Conservation (phyloP, 306 rosid genomes). For the Casuarina equisetifolia region DNA sequence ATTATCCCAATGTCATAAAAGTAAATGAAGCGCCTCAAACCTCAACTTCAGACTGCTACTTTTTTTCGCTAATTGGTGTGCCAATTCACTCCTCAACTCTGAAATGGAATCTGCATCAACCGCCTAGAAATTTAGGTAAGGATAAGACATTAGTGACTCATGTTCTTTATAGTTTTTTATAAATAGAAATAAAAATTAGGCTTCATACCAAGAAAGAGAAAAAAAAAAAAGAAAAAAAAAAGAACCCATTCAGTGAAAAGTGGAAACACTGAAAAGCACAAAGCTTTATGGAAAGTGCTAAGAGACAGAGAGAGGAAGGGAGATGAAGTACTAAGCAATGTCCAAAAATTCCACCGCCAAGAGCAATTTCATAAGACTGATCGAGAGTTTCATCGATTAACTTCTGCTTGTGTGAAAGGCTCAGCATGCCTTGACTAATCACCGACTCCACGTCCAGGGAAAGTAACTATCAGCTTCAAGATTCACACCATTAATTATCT, state of each 20-base stretch:
- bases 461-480: constrained; percentile 57
- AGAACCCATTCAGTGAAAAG: neutral
- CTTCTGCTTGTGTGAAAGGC: constrained; percentile 63
- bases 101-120: constrained; percentile 67
- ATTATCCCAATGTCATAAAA: neutral
- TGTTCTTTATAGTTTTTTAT: neutral
- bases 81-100: constrained; percentile 78
- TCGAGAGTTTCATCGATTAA: constrained; percentile 57
- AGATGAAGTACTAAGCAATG: constrained; percentile 60
- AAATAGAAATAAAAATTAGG: neutral
- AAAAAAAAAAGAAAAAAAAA: neutral
- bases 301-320: neutral
- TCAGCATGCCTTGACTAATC: constrained; percentile 57
- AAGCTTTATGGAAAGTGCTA: neutral
- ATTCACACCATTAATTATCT: constrained; percentile 3
- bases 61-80: constrained; percentile 76
- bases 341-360: constrained; percentile 69
- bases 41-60: constrained; percentile 67
- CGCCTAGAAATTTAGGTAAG: constrained; percentile 48
- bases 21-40: constrained; percentile 37
- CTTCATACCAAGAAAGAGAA: neutral
- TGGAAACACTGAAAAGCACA: neutral
- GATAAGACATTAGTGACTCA: constrained; percentile 11
- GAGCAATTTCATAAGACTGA: constrained; percentile 60
- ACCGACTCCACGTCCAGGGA: constrained; percentile 60